Conservation (phyloP, 164 flowering plant genomes). For the Kingdonia uniflora region DNA sequence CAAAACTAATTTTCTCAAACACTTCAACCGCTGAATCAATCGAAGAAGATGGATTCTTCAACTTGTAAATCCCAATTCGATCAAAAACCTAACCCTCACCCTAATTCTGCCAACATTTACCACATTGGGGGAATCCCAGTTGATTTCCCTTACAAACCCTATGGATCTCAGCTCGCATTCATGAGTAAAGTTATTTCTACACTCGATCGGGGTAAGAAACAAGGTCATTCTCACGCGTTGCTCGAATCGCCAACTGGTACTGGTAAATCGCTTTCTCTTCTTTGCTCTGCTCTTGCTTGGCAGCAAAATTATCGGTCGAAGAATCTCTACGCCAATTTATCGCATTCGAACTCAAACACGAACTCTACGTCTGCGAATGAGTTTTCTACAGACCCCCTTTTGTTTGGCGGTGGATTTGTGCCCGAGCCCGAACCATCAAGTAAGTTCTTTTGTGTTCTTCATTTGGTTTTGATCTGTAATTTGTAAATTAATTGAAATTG, state of each 20-base stretch:
- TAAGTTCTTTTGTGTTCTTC: no score
- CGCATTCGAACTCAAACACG: conserved; percentile 37
- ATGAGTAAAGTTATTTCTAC: conserved; percentile 87
- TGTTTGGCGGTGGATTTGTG: no score
- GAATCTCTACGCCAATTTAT: conserved; percentile 17
- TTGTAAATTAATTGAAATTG: no score
- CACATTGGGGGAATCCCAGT: conserved; percentile 76
- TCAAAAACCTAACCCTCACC: no score
- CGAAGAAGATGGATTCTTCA: no score
- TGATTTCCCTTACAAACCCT: conserved; percentile 87
- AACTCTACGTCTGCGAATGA: conserved; percentile 37
- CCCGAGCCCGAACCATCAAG: no score
- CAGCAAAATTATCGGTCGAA: conserved; percentile 42
- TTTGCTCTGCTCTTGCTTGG: conserved; percentile 94
- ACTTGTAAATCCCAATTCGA: no score
- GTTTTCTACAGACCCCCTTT: no score
- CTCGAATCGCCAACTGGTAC: conserved; percentile 98
- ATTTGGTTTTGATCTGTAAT: no score
- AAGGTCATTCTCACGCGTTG: conserved; percentile 83
- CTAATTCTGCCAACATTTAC: conserved; percentile 10
- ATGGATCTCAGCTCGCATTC: conserved; percentile 89
- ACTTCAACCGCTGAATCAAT: no score
- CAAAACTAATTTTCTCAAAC: no score
- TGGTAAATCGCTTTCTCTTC: conserved; percentile 88
- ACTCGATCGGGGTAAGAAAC: conserved; percentile 70